phyloP scores from a whole-genome alignment of 2,329 filamentous ascomycete genomes.

The Colletotrichum eremochloae region DNA sequence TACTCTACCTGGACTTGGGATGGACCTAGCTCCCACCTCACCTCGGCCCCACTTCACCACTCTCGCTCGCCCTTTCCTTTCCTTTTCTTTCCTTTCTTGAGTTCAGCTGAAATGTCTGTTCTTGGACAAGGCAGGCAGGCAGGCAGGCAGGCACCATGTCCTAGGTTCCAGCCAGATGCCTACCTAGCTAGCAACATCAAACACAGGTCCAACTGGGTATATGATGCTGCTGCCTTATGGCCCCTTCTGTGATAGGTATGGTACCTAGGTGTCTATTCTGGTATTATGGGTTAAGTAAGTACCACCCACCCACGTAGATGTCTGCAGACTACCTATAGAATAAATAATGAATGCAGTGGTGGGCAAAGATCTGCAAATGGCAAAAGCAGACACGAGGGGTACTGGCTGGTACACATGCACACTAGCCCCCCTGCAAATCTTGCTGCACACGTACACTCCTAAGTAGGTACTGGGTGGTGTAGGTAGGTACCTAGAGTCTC shows the following conservation, averaged over 20 bases:
- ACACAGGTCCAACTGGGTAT: not conserved
- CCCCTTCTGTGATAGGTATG: not conserved
- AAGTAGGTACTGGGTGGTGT: too few relatives aligned
- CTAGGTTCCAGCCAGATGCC: not conserved
- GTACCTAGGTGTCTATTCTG: not conserved
- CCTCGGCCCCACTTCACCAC: constrained; percentile 19
- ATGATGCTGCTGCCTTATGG: not conserved
- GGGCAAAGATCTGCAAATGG: not conserved
- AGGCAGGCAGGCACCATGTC: not conserved
- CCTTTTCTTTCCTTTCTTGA: not conserved
- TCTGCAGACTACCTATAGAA: too few relatives aligned
- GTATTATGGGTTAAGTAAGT: not conserved
- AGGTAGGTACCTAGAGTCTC: not conserved
- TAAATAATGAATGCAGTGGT: not conserved
- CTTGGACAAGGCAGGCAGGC: not conserved
- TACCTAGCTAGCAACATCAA: not conserved
- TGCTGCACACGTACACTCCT: not conserved
- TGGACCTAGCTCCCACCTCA: constrained; percentile 29
- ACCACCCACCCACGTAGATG: too few relatives aligned
- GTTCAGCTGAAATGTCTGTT: constrained; percentile 17
- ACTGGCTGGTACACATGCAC: not conserved
- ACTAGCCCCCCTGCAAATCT: constrained; percentile 5
- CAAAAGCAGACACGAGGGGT: not conserved
- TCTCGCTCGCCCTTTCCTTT: constrained; percentile 15
- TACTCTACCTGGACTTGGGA: too few relatives aligned